Evolutionary conservation across 2,329 filamentous ascomycete genomes (phyloP).

Genomic region (Byssothecium circinans): DNA sequence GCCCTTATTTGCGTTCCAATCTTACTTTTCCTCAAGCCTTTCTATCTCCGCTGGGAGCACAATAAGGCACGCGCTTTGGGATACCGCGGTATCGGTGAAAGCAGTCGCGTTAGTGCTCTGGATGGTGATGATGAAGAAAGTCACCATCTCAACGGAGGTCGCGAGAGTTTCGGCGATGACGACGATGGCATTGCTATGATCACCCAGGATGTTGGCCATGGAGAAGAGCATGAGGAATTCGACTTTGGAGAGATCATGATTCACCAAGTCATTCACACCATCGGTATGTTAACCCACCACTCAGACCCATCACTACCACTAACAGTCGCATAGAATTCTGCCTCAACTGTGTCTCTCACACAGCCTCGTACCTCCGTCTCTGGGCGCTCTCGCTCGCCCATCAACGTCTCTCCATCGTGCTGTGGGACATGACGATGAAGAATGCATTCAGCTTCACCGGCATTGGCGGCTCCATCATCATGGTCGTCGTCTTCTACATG

Average conservation of each 20-base stretch:
- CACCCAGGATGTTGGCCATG: conserved; percentile 72
- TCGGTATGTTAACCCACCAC: conserved; percentile 65
- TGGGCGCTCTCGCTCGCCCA: conserved; percentile 97
- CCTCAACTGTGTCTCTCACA: conserved; percentile 98
- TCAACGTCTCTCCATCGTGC: conserved; percentile 92
- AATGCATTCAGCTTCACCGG: conserved; percentile 71
- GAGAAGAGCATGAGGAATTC: conserved; percentile 91
- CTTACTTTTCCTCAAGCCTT: conserved; percentile 90
- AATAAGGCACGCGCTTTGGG: conserved; percentile 84
- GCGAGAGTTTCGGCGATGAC: conserved; percentile 72
- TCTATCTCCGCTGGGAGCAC: conserved; percentile 92
- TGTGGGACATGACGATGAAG: conserved; percentile 94
- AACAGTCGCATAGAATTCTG: conserved; percentile 76
- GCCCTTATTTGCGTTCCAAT: conserved; percentile 87
- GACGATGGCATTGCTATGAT: conserved; percentile 86
- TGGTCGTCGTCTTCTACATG: conserved; percentile 79
- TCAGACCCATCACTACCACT: conserved; percentile 14
- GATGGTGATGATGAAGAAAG: conserved; percentile 75
- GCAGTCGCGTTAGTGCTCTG: conserved; percentile 80
- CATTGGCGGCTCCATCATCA: conserved; percentile 72
- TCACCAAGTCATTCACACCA: conserved; percentile 98
- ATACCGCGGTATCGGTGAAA: conserved; percentile 92
- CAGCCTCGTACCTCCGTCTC: conserved; percentile 95
- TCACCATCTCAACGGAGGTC: conserved; percentile 60
- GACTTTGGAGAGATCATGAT: conserved; percentile 98